Base-by-base conservation (phyloP, 163 green algal species). In the Volvox carteri region DNA sequence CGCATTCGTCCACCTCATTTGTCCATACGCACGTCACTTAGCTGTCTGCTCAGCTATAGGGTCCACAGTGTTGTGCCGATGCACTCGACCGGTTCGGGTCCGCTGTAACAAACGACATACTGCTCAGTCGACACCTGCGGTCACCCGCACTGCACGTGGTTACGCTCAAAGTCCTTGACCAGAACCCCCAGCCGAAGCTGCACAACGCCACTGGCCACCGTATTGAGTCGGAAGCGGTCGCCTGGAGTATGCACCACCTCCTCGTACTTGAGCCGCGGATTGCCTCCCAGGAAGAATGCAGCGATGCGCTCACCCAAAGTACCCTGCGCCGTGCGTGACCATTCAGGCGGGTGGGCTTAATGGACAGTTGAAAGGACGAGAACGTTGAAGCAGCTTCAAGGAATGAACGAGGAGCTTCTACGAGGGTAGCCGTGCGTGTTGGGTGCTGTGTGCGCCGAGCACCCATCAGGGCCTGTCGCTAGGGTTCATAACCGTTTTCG, bases 151-250 rank as follows among this genome's bases (percentile, higher is more conserved):
- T 90, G 83, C 44, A 95, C 93, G 74, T 95, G 92, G 78, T 93
- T 93, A 33, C 90, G 86, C 65, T 91, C 93, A 84, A 95, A 95
- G 77, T 95, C 93, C 89, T 95, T 95, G 89, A 93, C 92, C 25
- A 95, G 76, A 0, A 95, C 42, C 9, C 93, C 90, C 39, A 97
- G 78, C 30, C 95, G 83, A 52, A 98, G 42, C 80, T 96, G 92
- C 37, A 98, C 92, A 0, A 94, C n/a, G n/a, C 95, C 95, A 16
- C 60, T 89, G 4, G 94, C 83, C 16, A 89, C 73, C 11, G 95
- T 98, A 30, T 96, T 90, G 68, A 98, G 87, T 37, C 95, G 88
- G 88, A 96, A 98, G n/a, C 95, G 70, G 92, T 98, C 95, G 1
- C 93, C 95, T 19, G 94, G 92, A 4, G 84, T 94, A 88, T 95